A percentile compares a stretch with the other conserved stretches of the same genome.
These are phyloP conservation scores for Akanthomyces dipterigenus DNA, from an alignment of 2,329 filamentous ascomycete species.

Conservation along the genomic window DNA sequence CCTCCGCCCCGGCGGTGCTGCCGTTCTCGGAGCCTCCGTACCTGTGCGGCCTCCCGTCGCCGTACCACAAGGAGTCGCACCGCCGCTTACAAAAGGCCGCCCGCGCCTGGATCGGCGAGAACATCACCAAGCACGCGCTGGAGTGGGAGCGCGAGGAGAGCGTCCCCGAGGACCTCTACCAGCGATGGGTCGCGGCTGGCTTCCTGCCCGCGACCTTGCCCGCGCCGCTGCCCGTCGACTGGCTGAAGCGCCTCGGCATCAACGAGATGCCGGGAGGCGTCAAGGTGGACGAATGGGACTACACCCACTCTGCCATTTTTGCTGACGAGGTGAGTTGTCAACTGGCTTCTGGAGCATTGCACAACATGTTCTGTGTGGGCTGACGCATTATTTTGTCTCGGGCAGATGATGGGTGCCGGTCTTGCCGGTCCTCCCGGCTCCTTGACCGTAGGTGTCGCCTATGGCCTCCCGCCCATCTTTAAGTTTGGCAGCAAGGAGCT, in stretches of 20 bases:
- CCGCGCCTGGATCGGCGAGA: slow-evolving; percentile 57
- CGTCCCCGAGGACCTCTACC: slow-evolving; percentile 52
- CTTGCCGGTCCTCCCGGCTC: slow-evolving; percentile 56
- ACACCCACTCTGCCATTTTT: slow-evolving; percentile 64
- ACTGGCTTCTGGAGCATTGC: too few species aligned
- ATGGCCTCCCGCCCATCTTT: slow-evolving; percentile 63
- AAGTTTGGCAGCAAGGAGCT: slow-evolving; percentile 59
- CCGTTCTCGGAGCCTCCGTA: slow-evolving; percentile 70
- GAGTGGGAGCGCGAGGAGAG: slow-evolving; percentile 64
- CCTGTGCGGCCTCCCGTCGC: slow-evolving; percentile 60
- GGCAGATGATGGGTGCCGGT: slow-evolving; percentile 57
- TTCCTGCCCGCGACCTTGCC: slow-evolving; percentile 65
- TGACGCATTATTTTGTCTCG: not conserved
- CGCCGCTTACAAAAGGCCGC: slow-evolving; percentile 59
- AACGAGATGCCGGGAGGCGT: slow-evolving; percentile 58
- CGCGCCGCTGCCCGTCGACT: slow-evolving; percentile 59
- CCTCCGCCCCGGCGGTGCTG: slow-evolving; percentile 9
- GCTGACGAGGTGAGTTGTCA: slow-evolving; percentile 41
- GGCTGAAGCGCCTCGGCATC: slow-evolving; percentile 60
- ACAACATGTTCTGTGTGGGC: not conserved
- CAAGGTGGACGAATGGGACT: slow-evolving; percentile 68
- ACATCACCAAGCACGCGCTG: slow-evolving; percentile 54
- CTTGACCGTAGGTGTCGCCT: slow-evolving; percentile 66
- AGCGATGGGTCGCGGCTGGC: slow-evolving; percentile 52
- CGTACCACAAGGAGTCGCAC: slow-evolving; percentile 64